A percentile compares a stretch with the other conserved stretches of the same genome.
These are phyloP conservation scores for Balamuthia mandrillaris DNA, from an alignment of 208 protist species.

Conservation along the genomic window DNA sequence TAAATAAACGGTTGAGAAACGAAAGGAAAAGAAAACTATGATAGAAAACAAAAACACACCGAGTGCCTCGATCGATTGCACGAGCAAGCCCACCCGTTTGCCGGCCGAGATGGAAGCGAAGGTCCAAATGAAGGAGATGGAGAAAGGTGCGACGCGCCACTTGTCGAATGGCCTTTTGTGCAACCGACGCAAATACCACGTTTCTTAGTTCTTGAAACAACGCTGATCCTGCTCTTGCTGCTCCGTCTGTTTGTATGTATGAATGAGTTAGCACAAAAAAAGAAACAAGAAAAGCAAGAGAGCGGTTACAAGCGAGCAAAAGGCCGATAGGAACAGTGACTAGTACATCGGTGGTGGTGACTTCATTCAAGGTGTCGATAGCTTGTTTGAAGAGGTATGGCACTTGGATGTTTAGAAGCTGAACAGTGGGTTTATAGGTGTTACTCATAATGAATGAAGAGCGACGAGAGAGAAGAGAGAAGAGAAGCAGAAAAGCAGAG, in stretches of 20 bases:
- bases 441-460: no score
- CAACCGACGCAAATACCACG: constrained; percentile 64
- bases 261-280: not conserved
- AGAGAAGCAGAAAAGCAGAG: not conserved
- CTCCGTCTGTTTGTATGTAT: constrained; percentile 42
- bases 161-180: constrained; percentile 61
- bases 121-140: constrained; percentile 67
- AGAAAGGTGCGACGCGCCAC: constrained; percentile 34
- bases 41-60: not conserved
- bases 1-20: not conserved
- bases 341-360: not conserved
- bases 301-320: constrained; percentile 31
- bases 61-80: constrained; percentile 69
- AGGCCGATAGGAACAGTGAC: constrained; percentile 20
- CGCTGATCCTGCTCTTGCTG: constrained; percentile 46
- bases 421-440: no score
- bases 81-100: constrained; percentile 64
- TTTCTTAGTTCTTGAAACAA: constrained; percentile 63
- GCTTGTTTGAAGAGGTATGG: constrained; percentile 70
- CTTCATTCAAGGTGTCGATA: constrained; percentile 55
- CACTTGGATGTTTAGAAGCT: constrained; percentile 50
- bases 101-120: constrained; percentile 66
- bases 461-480: no score
- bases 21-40: not conserved
- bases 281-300: not conserved